Evolutionary conservation across 2,329 filamentous ascomycete genomes (phyloP), one percentile per base, ranked within the genome.

Genomic region (Emericellopsis cladophorae): DNA sequence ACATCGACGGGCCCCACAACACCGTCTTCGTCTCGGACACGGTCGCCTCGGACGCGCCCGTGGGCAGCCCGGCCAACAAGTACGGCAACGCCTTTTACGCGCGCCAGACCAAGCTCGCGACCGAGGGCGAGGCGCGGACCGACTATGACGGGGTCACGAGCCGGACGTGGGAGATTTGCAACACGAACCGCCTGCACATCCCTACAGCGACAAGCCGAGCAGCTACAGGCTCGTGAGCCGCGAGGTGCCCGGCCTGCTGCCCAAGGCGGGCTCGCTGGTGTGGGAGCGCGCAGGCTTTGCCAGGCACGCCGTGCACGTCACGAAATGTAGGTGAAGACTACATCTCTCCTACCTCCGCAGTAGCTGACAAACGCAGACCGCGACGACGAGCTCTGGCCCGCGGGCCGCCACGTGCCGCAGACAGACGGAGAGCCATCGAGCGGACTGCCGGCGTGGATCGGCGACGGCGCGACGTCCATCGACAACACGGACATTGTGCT

Each of bases 61-160:
- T 90, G 0, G 89, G 88, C 31, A 88, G 81, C 49, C 66, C 71
- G 1, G 83, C 89, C 61, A 95, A 95, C 65, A 80, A 70, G 46
- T 89, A 94, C 60, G 89, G 89, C 40, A 95, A 95, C 54, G 88
- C 83, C 7, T 95, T 95, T 60, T 89, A 82, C 51, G 84, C 84
- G 4, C 81, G 85, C 62, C 84, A 84, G 62, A 94, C 84, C 3
- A 85, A 84, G 59, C 79, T 87, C 45, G 74, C 68, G 7, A 94
- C 80, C 0, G 76, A 81, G 4, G 70, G 68, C 24, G 72, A 84
- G 51, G 72, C 81, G 0, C 75, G 72, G 57, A 84, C 83, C 11
- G 83, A 95, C 56, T 95, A 95, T 60, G 72, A 94, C 52, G 84
- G 84, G 43, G 68, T 69, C 10, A 90, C 84, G 0, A 80, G 78